Evolutionary conservation across 2,329 filamentous ascomycete genomes (phyloP).

Genomic region (Trichoderma cornu-damae): DNA sequence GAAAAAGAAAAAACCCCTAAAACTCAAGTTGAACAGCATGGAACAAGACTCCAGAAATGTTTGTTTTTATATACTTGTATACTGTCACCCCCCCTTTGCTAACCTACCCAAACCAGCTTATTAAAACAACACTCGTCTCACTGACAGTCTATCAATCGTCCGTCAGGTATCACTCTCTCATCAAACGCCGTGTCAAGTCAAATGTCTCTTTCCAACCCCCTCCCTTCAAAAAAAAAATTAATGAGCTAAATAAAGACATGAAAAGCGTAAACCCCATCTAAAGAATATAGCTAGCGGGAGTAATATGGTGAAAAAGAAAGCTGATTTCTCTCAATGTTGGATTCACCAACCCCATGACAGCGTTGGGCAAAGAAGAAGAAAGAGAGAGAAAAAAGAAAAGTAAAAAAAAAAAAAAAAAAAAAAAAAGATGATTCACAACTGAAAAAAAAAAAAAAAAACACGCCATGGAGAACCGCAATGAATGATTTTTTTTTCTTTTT

Average conservation of each 20-base stretch:
- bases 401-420: neutral
- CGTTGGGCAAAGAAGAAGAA: neutral
- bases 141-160: slow-evolving; percentile 3
- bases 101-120: neutral
- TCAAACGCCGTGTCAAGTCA: slow-evolving; percentile 25
- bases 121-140: slow-evolving; percentile 6
- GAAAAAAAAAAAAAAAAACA: slow-evolving; percentile 1
- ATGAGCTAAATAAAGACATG: slow-evolving; percentile 12
- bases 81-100: neutral
- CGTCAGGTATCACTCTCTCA: slow-evolving; percentile 13
- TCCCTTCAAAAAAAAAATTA: slow-evolving; percentile 15
- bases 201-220: too few relatives aligned
- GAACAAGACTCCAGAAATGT: too few relatives aligned
- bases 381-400: too few relatives aligned
- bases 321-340: neutral
- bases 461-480: slow-evolving; percentile 9
- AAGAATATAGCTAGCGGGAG: neutral
- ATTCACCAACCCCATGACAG: neutral
- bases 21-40: too few relatives aligned
- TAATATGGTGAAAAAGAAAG: neutral
- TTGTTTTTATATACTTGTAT: slow-evolving; percentile 1
- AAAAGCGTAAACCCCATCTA: slow-evolving; percentile 16
- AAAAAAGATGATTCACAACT: neutral
- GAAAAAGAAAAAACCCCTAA: too few relatives aligned
- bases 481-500: too few relatives aligned